These are phyloP conservation scores for Daldinia sp. DNA, from an alignment of 2,329 filamentous ascomycete species.

Conservation along the genomic window DNA sequence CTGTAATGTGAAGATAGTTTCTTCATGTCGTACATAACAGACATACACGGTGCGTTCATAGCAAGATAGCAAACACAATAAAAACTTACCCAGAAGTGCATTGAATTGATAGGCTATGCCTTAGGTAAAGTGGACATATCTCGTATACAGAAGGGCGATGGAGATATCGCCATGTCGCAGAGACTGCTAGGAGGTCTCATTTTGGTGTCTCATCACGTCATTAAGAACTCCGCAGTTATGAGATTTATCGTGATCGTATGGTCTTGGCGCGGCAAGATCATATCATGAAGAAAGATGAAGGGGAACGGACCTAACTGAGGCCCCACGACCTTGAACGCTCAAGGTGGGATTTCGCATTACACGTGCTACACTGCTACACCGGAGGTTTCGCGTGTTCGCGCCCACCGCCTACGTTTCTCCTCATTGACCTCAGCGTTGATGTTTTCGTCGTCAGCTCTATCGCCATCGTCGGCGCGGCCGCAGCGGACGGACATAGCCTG, in stretches of 20 bases:
- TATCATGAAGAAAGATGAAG: slow-evolving; percentile 9
- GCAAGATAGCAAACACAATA: background rate
- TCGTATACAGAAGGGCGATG: background rate
- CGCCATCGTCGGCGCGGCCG: slow-evolving; percentile 29
- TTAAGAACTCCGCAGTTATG: background rate
- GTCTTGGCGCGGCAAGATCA: slow-evolving; percentile 8
- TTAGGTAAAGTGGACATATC: background rate
- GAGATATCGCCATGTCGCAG: background rate
- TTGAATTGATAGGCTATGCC: background rate
- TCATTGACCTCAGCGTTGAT: slow-evolving; percentile 32
- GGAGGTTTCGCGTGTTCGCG: slow-evolving; percentile 17
- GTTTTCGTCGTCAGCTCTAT: slow-evolving; percentile 37
- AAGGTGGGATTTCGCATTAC: background rate
- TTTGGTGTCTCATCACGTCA: background rate
- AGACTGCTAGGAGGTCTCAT: background rate
- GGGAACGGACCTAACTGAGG: background rate
- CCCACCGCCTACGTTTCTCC: background rate
- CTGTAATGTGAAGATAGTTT: background rate
- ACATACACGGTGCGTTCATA: background rate
- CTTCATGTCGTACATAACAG: background rate
- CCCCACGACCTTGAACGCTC: slow-evolving; percentile 8
- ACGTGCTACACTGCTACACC: slow-evolving; percentile 2
- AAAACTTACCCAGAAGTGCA: background rate
- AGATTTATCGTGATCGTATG: slow-evolving; percentile 3
- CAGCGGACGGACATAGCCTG: slow-evolving; percentile 20